Conservation (phyloP, 192 early-diverging fungal species). For the Spizellomyces punctatus region DNA sequence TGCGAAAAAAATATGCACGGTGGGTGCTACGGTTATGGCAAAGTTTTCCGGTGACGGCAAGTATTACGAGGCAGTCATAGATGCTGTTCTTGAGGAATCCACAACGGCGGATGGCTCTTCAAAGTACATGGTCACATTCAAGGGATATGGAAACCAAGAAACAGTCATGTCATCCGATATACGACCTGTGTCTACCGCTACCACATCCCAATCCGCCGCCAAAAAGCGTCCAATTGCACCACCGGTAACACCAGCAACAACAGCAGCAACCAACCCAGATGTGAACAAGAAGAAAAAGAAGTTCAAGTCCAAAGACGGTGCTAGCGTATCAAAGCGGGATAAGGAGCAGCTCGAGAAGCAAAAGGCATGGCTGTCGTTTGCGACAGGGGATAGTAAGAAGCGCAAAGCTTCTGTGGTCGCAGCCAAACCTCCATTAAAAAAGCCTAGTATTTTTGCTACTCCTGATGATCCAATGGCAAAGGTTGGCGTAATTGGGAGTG, state of each 20-base stretch:
- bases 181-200: slow-evolving; percentile 6
- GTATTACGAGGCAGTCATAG: slow-evolving; percentile 65
- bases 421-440: slow-evolving; percentile 51
- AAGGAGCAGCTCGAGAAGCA: slow-evolving; percentile 71
- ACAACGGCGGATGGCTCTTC: slow-evolving; percentile 28
- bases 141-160: slow-evolving; percentile 19
- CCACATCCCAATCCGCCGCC: not conserved
- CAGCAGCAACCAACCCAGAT: slow-evolving; percentile 32
- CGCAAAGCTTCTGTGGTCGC: slow-evolving; percentile 12
- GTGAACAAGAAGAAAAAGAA: slow-evolving; percentile 54
- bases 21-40: slow-evolving; percentile 64
- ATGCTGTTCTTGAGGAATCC: slow-evolving; percentile 56
- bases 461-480: slow-evolving; percentile 79
- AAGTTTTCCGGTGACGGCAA: slow-evolving; percentile 68
- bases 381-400: slow-evolving; percentile 54
- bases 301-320: slow-evolving; percentile 39
- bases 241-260: slow-evolving; percentile 32
- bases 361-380: slow-evolving; percentile 75
- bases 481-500: slow-evolving; percentile 82
- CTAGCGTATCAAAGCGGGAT: slow-evolving; percentile 44
- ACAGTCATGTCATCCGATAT: slow-evolving; percentile 20
- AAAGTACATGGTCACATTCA: slow-evolving; percentile 15
- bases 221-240: slow-evolving; percentile 18
- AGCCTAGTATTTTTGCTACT: slow-evolving; percentile 78
- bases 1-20: not conserved